Conservation (phyloP, 768 basidiomycete genomes). For the Boletus rubescentipes region DNA sequence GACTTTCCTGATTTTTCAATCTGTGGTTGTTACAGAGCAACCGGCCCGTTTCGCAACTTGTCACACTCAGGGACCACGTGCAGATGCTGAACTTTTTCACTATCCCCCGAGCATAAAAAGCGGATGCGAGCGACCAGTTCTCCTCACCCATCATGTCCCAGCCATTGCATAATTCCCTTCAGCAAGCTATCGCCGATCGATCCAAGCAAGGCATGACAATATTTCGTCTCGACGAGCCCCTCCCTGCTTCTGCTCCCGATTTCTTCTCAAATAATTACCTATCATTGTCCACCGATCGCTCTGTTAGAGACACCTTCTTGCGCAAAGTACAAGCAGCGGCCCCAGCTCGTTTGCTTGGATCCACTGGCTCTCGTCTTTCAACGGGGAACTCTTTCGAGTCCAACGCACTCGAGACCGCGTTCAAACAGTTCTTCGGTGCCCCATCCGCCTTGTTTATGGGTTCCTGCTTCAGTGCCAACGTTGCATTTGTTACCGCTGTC, state of each 20-base stretch:
- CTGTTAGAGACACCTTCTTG: constrained; percentile 34
- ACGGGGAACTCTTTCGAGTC: constrained; percentile 35
- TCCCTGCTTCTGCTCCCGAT: constrained; percentile 28
- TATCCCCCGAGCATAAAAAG: constrained; percentile 8
- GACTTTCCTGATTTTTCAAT: neutral
- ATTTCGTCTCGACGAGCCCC: constrained; percentile 16
- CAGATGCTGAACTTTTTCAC: neutral
- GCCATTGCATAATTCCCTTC: constrained; percentile 13
- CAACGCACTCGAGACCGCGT: constrained; percentile 13
- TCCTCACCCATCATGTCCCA: constrained; percentile 11
- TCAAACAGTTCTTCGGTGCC: constrained; percentile 21
- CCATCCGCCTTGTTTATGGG: constrained; percentile 49
- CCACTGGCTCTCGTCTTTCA: constrained; percentile 51
- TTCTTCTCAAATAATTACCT: constrained; percentile 54
- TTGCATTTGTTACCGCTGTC: constrained; percentile 47
- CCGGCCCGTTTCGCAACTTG: neutral
- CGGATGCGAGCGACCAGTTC: neutral
- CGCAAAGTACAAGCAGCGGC: constrained; percentile 25
- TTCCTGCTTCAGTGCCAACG: constrained; percentile 55
- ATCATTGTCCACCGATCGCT: constrained; percentile 38
- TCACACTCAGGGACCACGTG: neutral
- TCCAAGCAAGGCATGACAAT: constrained; percentile 6
- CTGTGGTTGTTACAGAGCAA: neutral
- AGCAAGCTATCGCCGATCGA: constrained; percentile 10
- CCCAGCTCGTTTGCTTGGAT: constrained; percentile 37